Conservation (phyloP, 345 rosid genomes). For the Brassica napus region DNA sequence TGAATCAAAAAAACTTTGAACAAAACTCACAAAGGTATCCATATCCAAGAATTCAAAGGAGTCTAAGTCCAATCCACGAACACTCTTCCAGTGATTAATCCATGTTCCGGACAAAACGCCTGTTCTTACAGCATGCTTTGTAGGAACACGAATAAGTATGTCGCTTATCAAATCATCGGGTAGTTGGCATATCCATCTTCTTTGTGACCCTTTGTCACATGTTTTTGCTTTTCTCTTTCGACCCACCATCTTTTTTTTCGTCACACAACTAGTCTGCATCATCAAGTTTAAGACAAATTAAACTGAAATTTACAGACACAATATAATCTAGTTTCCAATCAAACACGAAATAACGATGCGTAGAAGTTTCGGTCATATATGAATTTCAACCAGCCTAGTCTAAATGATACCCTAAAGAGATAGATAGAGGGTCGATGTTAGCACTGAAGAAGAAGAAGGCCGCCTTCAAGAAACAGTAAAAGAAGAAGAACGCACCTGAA, state of each 20-base stretch:
- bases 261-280: slow-evolving; percentile 29
- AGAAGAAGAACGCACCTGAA: background rate
- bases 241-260: background rate
- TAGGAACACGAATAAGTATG: background rate
- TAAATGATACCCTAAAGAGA: background rate
- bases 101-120: slow-evolving; percentile 1
- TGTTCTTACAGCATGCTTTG: background rate
- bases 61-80: slow-evolving; percentile 9
- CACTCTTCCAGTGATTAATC: background rate
- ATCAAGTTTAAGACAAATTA: slow-evolving; percentile 10
- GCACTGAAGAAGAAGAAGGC: background rate
- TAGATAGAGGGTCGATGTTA: background rate
- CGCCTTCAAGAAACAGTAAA: background rate
- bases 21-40: background rate
- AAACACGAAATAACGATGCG: background rate
- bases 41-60: background rate
- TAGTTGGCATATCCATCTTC: background rate
- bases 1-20: background rate
- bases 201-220: background rate
- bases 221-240: background rate
- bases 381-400: background rate
- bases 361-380: background rate
- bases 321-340: background rate
- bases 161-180: background rate
- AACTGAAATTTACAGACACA: background rate